Evolutionary conservation across 106 monocot genomes (phyloP), one percentile per base, ranked within the genome.

Genomic region (Acorus gramineus): DNA sequence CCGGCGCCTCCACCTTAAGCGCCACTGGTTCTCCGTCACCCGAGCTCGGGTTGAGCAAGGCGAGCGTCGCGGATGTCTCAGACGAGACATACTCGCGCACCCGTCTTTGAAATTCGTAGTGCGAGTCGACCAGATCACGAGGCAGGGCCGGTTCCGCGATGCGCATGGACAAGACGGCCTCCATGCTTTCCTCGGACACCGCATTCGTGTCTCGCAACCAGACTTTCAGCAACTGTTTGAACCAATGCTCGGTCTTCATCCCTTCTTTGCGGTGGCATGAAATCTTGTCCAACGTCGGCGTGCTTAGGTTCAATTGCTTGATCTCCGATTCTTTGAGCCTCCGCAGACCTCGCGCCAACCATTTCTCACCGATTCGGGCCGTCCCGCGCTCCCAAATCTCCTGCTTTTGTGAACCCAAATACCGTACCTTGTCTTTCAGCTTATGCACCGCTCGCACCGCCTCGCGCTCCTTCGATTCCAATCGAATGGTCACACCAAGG

Each of bases 231-330:
- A 98, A 67, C 44, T 69, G 66, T 66, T 81, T 85, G 66, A 84
- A 98, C 96, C 96, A 98, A 65, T 98, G 96, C 49, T 98, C 96
- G 3, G 96, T 98, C 66, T 87, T 83, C 96, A 98, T 98, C 7
- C 96, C 91, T 55, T 85, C 81, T 68, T 98, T 98, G 3, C 96
- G 84, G 50, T 78, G 85, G 11, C 77, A 75, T 14, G 90, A 80
- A 54, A 98, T 76, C 50, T 87, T 50, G 59, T 98, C 91, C 85
- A 98, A 60, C 68, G 81, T 49, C 45, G 87, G 96, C 55, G 73
- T 83, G 82, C 87, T 91, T 50, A 85, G 87, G 13, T 73, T 71
- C 59, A 98, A 81, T 9, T 77, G 75, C 60, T 77, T 85, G 59
- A 98, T 98, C 73, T 98, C 96, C 5, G 90, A 91, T 53, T 98